Evolutionary conservation across 192 early-diverging fungal genomes (phyloP).

Genomic region (Mortierella claussenii): DNA sequence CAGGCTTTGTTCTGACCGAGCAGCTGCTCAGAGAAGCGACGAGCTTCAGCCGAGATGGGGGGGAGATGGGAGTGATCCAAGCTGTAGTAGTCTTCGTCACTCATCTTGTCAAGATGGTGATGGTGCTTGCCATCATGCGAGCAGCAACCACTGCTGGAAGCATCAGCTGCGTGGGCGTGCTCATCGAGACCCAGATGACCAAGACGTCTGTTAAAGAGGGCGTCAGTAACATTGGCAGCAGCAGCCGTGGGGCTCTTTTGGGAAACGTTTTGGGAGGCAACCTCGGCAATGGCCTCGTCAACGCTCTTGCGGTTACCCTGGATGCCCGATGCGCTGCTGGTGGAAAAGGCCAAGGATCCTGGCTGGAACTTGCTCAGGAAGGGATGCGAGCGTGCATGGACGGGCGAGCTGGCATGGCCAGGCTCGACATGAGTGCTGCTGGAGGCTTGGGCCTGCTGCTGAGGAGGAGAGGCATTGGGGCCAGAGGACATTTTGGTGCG

Average conservation of each 20-base stretch:
- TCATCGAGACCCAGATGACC: conserved; percentile 3
- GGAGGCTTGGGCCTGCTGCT: not conserved
- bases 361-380: conserved; percentile 46
- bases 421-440: not conserved
- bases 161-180: not conserved
- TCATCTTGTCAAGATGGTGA: too few relatives aligned
- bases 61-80: conserved; percentile 13
- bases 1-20: conserved; percentile 71
- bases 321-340: not conserved
- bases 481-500: conserved; percentile 33
- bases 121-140: not conserved
- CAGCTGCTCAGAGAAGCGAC: conserved; percentile 37
- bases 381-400: conserved; percentile 27
- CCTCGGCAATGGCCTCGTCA: conserved; percentile 21
- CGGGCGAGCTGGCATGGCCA: conserved; percentile 3
- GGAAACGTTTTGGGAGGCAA: not conserved
- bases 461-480: conserved; percentile 4
- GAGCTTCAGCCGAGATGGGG: conserved; percentile 43
- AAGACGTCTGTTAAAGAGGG: conserved; percentile 27
- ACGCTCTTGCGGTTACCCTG: conserved; percentile 10
- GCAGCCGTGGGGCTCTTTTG: conserved; percentile 22
- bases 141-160: conserved; percentile 4
- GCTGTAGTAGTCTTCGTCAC: not conserved
- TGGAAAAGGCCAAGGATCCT: conserved; percentile 32
- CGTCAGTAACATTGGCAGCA: conserved; percentile 22